phyloP scores from a whole-genome alignment of 75 land plant genomes.

The Pinus taeda region DNA sequence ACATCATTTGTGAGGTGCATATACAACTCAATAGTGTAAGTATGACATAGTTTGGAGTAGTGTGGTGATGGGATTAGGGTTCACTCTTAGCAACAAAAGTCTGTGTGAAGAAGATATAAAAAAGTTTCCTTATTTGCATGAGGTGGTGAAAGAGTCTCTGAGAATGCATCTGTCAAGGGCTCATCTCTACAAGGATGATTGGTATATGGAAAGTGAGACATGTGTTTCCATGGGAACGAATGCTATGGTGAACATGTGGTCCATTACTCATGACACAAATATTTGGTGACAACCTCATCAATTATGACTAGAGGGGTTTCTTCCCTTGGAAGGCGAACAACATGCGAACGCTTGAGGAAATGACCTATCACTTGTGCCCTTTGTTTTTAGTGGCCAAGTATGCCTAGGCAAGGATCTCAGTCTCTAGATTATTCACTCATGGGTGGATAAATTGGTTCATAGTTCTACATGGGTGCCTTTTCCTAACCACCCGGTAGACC shows the following conservation, averaged over 20 bases:
- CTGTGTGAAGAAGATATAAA: conserved; percentile 47
- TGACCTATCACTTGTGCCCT: conserved; percentile 74
- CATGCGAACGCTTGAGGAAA: conserved; percentile 52
- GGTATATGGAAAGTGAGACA: conserved; percentile 38
- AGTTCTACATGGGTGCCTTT: conserved; percentile 42
- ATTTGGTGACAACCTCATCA: conserved; percentile 53
- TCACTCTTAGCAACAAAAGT: background rate
- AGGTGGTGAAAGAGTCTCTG: conserved; percentile 71
- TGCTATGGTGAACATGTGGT: conserved; percentile 95
- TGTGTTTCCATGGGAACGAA: conserved; percentile 68
- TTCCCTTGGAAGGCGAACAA: conserved; percentile 32
- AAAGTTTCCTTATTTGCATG: conserved; percentile 55
- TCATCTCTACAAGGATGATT: conserved; percentile 59
- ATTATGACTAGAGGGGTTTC: conserved; percentile 65
- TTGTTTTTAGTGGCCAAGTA: conserved; percentile 76
- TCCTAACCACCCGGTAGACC: too few relatives aligned
- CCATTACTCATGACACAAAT: conserved; percentile 62
- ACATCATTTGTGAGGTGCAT: too few relatives aligned
- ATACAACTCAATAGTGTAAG: too few relatives aligned
- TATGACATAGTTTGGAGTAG: too few relatives aligned
- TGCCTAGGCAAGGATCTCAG: conserved; percentile 80
- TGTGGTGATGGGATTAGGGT: too few relatives aligned
- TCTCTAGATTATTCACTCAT: conserved; percentile 61
- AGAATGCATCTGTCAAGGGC: conserved; percentile 89
- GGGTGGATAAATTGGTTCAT: conserved; percentile 68